Percentiles rank a stretch among this genome's conserved stretches.
These are phyloP conservation scores for Cyclotella baltica DNA, from an alignment of 108 stramenopile species.

Conservation along the genomic window DNA sequence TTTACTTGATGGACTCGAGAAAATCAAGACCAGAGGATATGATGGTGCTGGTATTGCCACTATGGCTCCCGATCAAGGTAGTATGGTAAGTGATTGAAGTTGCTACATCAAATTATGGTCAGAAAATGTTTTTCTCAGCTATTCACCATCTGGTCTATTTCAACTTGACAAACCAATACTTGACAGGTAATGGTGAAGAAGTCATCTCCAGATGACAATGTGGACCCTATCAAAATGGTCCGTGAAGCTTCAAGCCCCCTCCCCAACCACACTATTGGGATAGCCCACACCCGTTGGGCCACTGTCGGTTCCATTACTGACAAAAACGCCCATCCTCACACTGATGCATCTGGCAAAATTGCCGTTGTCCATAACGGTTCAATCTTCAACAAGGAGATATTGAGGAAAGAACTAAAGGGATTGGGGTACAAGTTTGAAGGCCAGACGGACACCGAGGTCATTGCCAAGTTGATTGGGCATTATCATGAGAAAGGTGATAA, in stretches of 20 bases:
- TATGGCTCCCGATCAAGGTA: constrained; percentile 29
- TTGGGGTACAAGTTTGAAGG: constrained; percentile 74
- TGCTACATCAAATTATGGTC: not conserved
- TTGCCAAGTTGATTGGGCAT: constrained; percentile 81
- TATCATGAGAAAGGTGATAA: constrained; percentile 42
- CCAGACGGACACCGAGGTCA: constrained; percentile 93
- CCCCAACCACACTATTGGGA: constrained; percentile 69
- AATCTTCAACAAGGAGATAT: constrained; percentile 77
- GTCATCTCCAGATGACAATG: constrained; percentile 71
- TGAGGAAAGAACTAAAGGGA: constrained; percentile 69
- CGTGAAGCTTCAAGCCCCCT: constrained; percentile 42
- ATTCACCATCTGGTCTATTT: not conserved
- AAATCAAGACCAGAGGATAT: constrained; percentile 89
- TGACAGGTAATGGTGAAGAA: constrained; percentile 69
- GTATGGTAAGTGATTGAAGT: constrained; percentile 34
- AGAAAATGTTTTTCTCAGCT: no score
- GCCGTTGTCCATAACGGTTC: constrained; percentile 92
- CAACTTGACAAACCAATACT: not conserved
- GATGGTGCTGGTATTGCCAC: constrained; percentile 90
- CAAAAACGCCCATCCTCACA: constrained; percentile 89
- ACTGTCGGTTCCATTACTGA: constrained; percentile 90
- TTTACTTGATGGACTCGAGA: constrained; percentile 78
- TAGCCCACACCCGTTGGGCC: constrained; percentile 94
- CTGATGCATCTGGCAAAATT: constrained; percentile 69
- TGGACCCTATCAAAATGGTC: constrained; percentile 76